These are phyloP conservation scores for Beauveria sp. DNA, from an alignment of 2,329 filamentous ascomycete species.

Conservation along the genomic window DNA sequence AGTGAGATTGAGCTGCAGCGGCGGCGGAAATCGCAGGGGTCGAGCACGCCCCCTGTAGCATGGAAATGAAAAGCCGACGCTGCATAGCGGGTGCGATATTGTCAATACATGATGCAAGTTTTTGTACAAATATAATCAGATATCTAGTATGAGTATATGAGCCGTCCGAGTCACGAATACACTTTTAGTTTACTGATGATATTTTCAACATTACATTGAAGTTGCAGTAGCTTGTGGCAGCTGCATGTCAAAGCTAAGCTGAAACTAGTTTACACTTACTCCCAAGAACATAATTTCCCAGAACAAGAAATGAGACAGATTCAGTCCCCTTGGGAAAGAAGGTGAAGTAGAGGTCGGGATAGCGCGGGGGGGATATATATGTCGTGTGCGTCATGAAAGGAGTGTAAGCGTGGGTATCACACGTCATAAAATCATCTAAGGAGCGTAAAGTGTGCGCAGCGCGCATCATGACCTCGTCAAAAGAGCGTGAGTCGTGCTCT, in stretches of 20 bases:
- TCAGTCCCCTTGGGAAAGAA: neutral
- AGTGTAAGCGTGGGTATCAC: neutral
- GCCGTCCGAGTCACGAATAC: neutral
- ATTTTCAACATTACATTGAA: neutral
- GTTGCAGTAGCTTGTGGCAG: neutral
- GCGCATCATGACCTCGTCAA: conserved; percentile 3
- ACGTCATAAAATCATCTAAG: conserved; percentile 5
- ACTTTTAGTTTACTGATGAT: neutral
- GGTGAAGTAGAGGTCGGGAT: neutral
- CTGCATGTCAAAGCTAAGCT: neutral
- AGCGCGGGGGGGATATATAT: neutral
- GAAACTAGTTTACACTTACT: neutral
- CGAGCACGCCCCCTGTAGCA: neutral
- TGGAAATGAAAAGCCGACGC: neutral
- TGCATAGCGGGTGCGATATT: neutral
- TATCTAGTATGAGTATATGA: neutral
- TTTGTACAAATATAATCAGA: neutral
- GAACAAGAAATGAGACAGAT: neutral
- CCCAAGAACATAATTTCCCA: too few species aligned
- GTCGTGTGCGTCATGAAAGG: conserved; percentile 3
- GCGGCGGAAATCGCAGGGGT: conserved; percentile 1
- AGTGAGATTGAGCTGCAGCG: conserved; percentile 13
- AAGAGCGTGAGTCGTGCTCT: neutral
- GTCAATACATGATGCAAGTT: neutral
- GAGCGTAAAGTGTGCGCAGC: neutral